Conservation (phyloP, 805 yeast species). For the Candida glaebosa region DNA sequence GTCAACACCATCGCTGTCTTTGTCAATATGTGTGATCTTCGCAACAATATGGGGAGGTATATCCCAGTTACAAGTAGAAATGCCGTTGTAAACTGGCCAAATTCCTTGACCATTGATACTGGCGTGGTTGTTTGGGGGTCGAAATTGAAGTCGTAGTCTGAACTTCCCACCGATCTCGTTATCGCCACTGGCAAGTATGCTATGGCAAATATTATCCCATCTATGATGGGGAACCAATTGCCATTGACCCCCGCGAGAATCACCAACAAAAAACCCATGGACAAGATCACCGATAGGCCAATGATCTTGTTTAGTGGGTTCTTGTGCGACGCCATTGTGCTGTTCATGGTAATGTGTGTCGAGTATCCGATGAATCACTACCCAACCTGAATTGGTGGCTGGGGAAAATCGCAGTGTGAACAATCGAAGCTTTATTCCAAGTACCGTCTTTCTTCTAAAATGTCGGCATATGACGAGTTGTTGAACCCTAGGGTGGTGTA, state of each 20-base stretch:
- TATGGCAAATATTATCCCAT: constrained; percentile 41
- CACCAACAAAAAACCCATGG: constrained; percentile 85
- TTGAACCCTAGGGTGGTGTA: constrained; percentile 10
- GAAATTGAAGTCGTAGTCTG: constrained; percentile 42
- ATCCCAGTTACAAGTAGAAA: constrained; percentile 73
- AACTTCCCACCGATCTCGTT: constrained; percentile 17
- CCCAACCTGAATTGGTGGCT: no score
- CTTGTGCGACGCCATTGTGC: neutral
- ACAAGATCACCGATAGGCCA: constrained; percentile 70
- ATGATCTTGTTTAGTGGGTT: constrained; percentile 77
- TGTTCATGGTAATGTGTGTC: neutral
- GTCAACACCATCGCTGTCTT: constrained; percentile 72
- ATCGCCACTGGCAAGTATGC: constrained; percentile 39
- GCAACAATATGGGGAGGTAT: constrained; percentile 66
- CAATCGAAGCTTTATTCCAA: no score
- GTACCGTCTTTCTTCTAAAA: no score
- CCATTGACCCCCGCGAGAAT: constrained; percentile 83
- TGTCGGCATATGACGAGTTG: constrained; percentile 6
- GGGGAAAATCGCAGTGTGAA: neutral
- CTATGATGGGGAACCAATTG: constrained; percentile 87
- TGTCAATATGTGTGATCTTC: constrained; percentile 73
- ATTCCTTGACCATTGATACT: constrained; percentile 54
- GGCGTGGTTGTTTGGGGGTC: constrained; percentile 30
- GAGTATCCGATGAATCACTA: neutral
- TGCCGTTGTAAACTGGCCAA: constrained; percentile 78